Evolutionary conservation across 805 yeast genomes (phyloP).

Genomic region (Yarrowia sp.): DNA sequence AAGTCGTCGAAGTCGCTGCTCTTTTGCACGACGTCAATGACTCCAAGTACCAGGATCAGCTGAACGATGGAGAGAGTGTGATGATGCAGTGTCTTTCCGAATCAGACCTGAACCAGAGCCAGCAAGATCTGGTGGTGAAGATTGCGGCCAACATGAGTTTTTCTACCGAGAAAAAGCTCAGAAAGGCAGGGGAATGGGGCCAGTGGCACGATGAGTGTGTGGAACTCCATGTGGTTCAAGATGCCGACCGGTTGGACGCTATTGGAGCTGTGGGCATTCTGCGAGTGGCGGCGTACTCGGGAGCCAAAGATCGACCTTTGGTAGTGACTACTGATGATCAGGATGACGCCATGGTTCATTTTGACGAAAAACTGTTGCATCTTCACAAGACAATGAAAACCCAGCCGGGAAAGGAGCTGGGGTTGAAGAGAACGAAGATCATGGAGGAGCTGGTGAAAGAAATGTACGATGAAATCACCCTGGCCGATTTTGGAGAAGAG

Average conservation of each 20-base stretch:
- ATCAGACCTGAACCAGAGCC: slow-evolving; percentile 41
- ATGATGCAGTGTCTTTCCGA: slow-evolving; percentile 38
- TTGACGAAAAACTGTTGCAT: slow-evolving; percentile 48
- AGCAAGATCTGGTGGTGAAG: slow-evolving; percentile 41
- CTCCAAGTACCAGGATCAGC: slow-evolving; percentile 45
- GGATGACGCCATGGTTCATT: slow-evolving; percentile 45
- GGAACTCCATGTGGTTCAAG: slow-evolving; percentile 51
- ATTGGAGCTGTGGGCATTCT: slow-evolving; percentile 51
- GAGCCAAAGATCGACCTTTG: slow-evolving; percentile 46
- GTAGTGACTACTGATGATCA: slow-evolving; percentile 25
- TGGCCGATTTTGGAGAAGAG: background rate
- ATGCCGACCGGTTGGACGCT: slow-evolving; percentile 54
- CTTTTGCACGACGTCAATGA: slow-evolving; percentile 49
- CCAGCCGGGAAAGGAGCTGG: slow-evolving; percentile 41
- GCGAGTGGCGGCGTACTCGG: slow-evolving; percentile 50
- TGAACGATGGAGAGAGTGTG: slow-evolving; percentile 37
- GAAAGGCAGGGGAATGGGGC: slow-evolving; percentile 45
- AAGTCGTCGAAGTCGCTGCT: slow-evolving; percentile 49
- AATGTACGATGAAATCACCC: slow-evolving; percentile 22
- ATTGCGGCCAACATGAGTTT: slow-evolving; percentile 46
- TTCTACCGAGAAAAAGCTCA: slow-evolving; percentile 45
- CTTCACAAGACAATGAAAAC: slow-evolving; percentile 47
- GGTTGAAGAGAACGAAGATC: slow-evolving; percentile 42
- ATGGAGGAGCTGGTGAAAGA: slow-evolving; percentile 42
- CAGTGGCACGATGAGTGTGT: slow-evolving; percentile 47